Percentiles rank a stretch among this genome's conserved stretches.
Conservation (phyloP, 192 early-diverging fungal genomes). For the Coemansia sp. region DNA sequence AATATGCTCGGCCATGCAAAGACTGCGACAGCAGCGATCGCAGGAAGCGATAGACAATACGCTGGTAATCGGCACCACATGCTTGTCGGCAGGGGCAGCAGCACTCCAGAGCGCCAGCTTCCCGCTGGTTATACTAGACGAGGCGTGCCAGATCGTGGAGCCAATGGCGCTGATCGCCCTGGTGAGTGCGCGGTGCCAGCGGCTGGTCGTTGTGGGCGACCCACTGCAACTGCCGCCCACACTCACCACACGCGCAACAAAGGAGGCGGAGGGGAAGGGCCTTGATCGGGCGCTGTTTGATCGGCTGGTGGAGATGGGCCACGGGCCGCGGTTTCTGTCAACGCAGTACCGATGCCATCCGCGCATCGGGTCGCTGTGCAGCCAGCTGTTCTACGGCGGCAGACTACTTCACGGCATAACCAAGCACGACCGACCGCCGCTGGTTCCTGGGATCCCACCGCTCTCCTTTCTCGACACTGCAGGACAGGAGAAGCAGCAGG, state of each 20-base stretch:
- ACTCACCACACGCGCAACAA: slow-evolving; percentile 57
- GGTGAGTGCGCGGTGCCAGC: slow-evolving; percentile 58
- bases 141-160: slow-evolving; percentile 85
- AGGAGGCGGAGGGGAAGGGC: slow-evolving; percentile 54
- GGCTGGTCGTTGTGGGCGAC: slow-evolving; percentile 83
- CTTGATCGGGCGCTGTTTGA: slow-evolving; percentile 85
- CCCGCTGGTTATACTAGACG: slow-evolving; percentile 82
- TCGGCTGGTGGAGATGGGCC: slow-evolving; percentile 61
- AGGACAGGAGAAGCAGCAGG: slow-evolving; percentile 46
- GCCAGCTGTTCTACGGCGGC: slow-evolving; percentile 47
- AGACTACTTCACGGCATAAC: slow-evolving; percentile 38
- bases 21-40: slow-evolving; percentile 49
- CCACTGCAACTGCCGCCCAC: slow-evolving; percentile 88
- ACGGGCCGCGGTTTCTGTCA: slow-evolving; percentile 30
- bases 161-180: slow-evolving; percentile 85
- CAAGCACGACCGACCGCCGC: slow-evolving; percentile 20
- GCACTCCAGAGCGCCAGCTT: slow-evolving; percentile 59
- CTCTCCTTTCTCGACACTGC: slow-evolving; percentile 48
- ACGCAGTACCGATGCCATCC: slow-evolving; percentile 60
- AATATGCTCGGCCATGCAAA: slow-evolving; percentile 29
- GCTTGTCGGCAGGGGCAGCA: slow-evolving; percentile 76
- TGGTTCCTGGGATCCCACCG: slow-evolving; percentile 39
- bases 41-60: slow-evolving; percentile 35
- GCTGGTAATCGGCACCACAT: slow-evolving; percentile 74
- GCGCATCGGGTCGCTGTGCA: slow-evolving; percentile 51